Evolutionary conservation across 768 basidiomycete species (phyloP).

Genomic region (Rhodosporidiobolus odoratus): DNA sequence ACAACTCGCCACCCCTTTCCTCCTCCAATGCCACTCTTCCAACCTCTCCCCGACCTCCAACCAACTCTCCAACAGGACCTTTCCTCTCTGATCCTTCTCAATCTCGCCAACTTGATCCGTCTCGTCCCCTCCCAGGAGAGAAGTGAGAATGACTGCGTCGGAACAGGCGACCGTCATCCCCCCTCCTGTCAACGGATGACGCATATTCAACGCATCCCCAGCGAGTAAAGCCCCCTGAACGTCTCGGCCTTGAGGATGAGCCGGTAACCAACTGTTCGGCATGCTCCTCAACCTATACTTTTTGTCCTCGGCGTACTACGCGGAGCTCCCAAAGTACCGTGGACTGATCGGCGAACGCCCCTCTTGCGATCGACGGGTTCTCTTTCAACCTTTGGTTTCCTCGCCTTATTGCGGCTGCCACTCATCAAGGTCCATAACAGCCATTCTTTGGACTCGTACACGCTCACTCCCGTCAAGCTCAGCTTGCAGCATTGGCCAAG

Average conservation of each 20-base stretch:
- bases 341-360: no score
- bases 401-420: no score
- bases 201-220: slow-evolving; percentile 98
- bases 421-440: no score
- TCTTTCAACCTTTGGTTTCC: no score
- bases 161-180: slow-evolving; percentile 95
- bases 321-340: no score
- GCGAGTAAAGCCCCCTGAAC: slow-evolving; percentile 74
- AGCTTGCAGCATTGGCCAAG: no score
- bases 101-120: slow-evolving; percentile 15
- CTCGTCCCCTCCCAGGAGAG: slow-evolving; percentile 55
- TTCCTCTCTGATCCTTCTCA: slow-evolving; percentile 24
- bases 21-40: slow-evolving; percentile 72
- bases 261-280: slow-evolving; percentile 91
- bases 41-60: no score
- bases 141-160: slow-evolving; percentile 70
- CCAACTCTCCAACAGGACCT: slow-evolving; percentile 44
- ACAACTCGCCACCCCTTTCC: slow-evolving; percentile 78
- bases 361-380: no score
- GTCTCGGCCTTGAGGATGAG: slow-evolving; percentile 58
- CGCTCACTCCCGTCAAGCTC: no score
- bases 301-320: slow-evolving; percentile 3
- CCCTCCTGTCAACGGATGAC: slow-evolving; percentile 90
- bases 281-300: slow-evolving; percentile 71
- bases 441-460: no score